Percentiles rank a stretch among this genome's conserved stretches.
These are phyloP conservation scores for Neostapfia colusana DNA, from an alignment of 176 grass and related monocot species.

Conservation along the genomic window DNA sequence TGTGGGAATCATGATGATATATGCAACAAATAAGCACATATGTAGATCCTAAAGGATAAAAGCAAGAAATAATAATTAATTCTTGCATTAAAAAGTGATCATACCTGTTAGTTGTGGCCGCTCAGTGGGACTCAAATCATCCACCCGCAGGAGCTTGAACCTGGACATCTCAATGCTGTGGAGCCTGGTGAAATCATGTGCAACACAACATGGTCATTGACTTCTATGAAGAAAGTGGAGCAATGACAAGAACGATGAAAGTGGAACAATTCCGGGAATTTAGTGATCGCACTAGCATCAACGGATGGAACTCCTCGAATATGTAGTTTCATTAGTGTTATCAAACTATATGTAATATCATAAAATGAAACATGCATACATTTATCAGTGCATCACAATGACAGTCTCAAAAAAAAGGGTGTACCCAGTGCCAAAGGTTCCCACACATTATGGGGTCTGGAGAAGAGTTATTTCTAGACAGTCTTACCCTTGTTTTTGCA, in stretches of 20 bases:
- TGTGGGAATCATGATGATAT: neutral
- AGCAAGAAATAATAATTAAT: neutral
- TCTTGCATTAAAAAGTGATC: neutral
- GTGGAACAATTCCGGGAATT: no score
- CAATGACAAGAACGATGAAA: neutral
- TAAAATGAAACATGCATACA: no score
- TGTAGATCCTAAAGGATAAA: neutral
- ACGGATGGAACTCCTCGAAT: no score
- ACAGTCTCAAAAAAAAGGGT: no score
- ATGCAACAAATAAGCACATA: neutral
- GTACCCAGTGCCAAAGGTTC: no score
- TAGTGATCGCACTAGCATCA: no score
- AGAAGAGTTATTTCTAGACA: no score
- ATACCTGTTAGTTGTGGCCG: neutral
- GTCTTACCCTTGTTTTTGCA: no score
- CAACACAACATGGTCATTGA: neutral
- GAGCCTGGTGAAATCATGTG: neutral
- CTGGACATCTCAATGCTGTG: neutral
- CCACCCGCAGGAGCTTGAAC: neutral
- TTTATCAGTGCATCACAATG: no score
- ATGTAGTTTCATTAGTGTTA: no score
- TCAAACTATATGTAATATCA: no score
- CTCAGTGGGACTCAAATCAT: neutral
- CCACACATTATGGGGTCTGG: no score
- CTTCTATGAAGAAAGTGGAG: neutral